These are phyloP conservation scores for Lentinula detonsa DNA, from an alignment of 768 basidiomycete species.

Conservation along the genomic window DNA sequence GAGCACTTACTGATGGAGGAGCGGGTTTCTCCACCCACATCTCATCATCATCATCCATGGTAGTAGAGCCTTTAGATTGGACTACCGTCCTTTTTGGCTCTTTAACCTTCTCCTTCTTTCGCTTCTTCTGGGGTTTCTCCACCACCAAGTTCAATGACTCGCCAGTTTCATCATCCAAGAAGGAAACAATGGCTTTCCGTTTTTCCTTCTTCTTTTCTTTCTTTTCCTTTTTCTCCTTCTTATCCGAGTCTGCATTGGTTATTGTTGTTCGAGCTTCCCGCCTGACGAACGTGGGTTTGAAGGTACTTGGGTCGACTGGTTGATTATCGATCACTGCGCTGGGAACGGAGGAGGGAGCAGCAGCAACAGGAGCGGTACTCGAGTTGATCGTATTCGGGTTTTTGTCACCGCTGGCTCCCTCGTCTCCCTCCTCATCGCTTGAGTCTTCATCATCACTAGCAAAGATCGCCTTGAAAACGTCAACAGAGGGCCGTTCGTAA, in stretches of 20 bases:
- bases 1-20: slow-evolving; percentile 39
- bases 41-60: slow-evolving; percentile 37
- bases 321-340: slow-evolving; percentile 12
- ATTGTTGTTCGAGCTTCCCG: slow-evolving; percentile 28
- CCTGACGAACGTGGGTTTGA: slow-evolving; percentile 85
- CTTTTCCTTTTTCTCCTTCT: slow-evolving; percentile 33
- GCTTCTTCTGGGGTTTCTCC: slow-evolving; percentile 28
- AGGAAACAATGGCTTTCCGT: slow-evolving; percentile 52
- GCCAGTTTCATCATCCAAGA: slow-evolving; percentile 39
- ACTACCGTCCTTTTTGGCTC: slow-evolving; percentile 21
- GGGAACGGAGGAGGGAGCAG: neutral
- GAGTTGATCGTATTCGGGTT: neutral
- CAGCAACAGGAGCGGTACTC: neutral
- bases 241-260: slow-evolving; percentile 29
- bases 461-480: slow-evolving; percentile 97
- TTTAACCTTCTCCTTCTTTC: slow-evolving; percentile 6
- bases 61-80: slow-evolving; percentile 32
- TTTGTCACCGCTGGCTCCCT: slow-evolving; percentile 6
- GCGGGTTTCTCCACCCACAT: slow-evolving; percentile 70
- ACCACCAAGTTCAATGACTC: slow-evolving; percentile 21
- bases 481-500: slow-evolving; percentile 82
- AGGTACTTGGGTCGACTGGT: slow-evolving; percentile 58
- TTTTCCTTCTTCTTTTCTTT: slow-evolving; percentile 35
- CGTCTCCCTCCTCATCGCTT: slow-evolving; percentile 53
- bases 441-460: slow-evolving; percentile 90